phyloP scores from a whole-genome alignment of 1,139 yeast genomes.

The Geotrichum histeridarum region DNA sequence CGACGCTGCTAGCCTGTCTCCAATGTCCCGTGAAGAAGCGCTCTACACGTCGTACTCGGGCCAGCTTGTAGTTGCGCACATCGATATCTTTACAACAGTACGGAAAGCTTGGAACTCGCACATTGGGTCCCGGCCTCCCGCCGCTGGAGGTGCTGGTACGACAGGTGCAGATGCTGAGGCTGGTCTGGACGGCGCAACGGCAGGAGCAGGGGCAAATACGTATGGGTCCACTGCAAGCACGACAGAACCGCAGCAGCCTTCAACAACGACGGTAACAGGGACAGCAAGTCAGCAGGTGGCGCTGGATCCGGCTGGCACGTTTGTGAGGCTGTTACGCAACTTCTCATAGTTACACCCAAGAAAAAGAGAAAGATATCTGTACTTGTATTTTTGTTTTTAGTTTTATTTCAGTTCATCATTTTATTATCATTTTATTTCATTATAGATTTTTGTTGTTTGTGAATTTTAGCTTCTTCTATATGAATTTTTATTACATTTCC shows the following conservation, averaged over 20 bases:
- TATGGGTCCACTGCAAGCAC: not conserved
- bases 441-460: too few species aligned
- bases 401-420: not conserved
- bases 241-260: not conserved
- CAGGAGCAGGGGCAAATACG: not conserved
- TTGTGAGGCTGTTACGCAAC: not conserved
- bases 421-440: too few species aligned
- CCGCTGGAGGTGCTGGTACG: not conserved
- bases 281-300: not conserved
- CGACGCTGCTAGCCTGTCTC: not conserved
- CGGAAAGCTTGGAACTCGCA: slow-evolving; percentile 5
- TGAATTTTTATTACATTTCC: too few species aligned
- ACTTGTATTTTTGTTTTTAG: not conserved
- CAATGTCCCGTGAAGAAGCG: not conserved
- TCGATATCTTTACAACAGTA: slow-evolving; percentile 17
- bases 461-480: too few species aligned
- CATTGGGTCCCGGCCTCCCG: not conserved
- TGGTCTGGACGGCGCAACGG: not conserved
- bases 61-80: slow-evolving; percentile 25
- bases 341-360: not conserved
- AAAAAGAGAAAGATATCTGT: not conserved
- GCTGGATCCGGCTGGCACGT: slow-evolving; percentile 5
- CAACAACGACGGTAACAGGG: not conserved
- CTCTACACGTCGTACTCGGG: slow-evolving; percentile 24
- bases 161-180: not conserved